Evolutionary conservation across 257 asterid species (phyloP).

Genomic region (Osmanthus fragrans): DNA sequence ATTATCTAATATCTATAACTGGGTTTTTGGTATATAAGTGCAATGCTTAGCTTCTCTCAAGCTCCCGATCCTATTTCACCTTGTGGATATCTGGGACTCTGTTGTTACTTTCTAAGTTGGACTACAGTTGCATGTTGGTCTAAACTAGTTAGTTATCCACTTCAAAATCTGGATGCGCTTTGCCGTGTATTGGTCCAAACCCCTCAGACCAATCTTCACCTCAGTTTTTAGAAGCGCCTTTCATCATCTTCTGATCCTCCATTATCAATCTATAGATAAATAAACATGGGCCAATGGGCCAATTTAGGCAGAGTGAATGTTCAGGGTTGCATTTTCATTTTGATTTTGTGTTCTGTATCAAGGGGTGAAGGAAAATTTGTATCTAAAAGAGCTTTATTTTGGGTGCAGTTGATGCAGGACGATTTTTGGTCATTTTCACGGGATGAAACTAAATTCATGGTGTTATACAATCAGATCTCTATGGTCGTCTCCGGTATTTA

Average conservation of each 20-base stretch:
- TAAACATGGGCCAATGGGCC: too few species aligned
- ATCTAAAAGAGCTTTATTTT: background rate
- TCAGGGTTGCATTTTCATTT: background rate
- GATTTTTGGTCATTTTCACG: constrained; percentile 7
- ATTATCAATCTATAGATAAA: background rate
- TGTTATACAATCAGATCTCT: background rate
- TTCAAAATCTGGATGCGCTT: too few species aligned
- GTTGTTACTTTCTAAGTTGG: background rate
- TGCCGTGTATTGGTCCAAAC: background rate
- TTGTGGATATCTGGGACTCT: background rate
- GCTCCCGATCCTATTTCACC: background rate
- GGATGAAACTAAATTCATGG: background rate
- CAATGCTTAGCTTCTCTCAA: background rate
- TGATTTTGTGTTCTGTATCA: background rate
- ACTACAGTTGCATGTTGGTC: background rate
- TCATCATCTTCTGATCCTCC: background rate
- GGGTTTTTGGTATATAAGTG: background rate
- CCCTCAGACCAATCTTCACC: background rate
- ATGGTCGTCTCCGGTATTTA: constrained; percentile 16
- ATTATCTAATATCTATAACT: background rate
- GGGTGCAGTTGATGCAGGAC: constrained; percentile 23
- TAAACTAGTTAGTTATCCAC: background rate
- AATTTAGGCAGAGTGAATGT: background rate
- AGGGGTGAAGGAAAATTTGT: background rate
- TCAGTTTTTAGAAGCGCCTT: background rate